A percentile compares a stretch with the other conserved stretches of the same genome.
phyloP scores from a whole-genome alignment of 306 rosid genomes.

The Prosopis cineraria region DNA sequence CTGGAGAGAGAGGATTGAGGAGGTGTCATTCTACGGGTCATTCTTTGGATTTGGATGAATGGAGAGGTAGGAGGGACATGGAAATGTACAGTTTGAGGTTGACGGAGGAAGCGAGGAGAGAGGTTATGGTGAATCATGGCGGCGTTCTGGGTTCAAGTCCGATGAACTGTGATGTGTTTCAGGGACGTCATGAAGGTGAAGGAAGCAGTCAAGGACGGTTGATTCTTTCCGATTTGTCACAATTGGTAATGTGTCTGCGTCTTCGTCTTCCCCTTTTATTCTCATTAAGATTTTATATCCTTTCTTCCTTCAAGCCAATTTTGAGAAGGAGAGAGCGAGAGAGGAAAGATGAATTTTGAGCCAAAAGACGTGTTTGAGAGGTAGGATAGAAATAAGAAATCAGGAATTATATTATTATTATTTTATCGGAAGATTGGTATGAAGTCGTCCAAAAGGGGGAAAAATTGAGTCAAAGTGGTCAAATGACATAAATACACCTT shows the following conservation, averaged over 20 bases:
- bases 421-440: no score
- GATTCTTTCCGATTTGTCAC: background rate
- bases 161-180: constrained; percentile 42
- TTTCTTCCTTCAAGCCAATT: no score
- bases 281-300: no score
- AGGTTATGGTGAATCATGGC: constrained; percentile 24
- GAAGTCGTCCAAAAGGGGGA: no score
- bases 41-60: constrained; percentile 28
- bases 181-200: background rate
- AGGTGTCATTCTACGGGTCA: constrained; percentile 36
- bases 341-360: no score
- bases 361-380: no score
- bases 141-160: constrained; percentile 28
- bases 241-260: background rate
- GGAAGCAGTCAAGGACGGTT: background rate
- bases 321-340: no score
- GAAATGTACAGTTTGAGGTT: constrained; percentile 44
- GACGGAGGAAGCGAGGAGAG: constrained; percentile 43
- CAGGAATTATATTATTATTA: no score
- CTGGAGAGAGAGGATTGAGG: background rate
- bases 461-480: no score
- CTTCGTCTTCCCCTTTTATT: background rate
- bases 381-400: no score
- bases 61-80: constrained; percentile 22
- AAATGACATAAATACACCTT: no score